Evolutionary conservation across 78 protist species (phyloP).

Genomic region (Bigelowiella natans): DNA sequence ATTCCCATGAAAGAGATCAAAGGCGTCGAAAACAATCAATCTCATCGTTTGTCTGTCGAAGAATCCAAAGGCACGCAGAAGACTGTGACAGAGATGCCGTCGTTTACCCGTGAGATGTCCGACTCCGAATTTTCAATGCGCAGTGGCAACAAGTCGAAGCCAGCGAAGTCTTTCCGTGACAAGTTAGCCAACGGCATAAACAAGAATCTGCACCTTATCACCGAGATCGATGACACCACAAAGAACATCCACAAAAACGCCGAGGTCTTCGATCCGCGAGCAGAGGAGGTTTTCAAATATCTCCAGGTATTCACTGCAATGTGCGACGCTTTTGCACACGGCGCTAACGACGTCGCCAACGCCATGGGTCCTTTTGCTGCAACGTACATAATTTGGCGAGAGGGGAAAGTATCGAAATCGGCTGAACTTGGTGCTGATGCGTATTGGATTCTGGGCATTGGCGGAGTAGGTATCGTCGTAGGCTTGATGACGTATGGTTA

Average conservation of each 20-base stretch:
- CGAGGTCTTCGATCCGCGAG: background rate
- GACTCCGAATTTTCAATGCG: too few species aligned
- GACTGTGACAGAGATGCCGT: too few species aligned
- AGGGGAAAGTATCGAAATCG: background rate
- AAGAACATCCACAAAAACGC: background rate
- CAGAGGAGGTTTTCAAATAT: background rate
- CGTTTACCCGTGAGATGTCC: too few species aligned
- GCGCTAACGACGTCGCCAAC: background rate
- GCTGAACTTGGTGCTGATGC: background rate
- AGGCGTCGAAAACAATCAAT: too few species aligned
- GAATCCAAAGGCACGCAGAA: too few species aligned
- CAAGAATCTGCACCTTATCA: too few species aligned
- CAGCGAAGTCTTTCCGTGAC: too few species aligned
- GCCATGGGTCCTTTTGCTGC: background rate
- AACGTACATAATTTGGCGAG: background rate
- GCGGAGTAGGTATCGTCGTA: background rate
- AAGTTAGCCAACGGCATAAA: too few species aligned
- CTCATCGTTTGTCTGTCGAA: too few species aligned
- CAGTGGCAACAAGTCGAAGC: too few species aligned
- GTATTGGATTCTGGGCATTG: too few species aligned
- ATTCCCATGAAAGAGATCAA: too few species aligned
- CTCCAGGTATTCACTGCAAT: background rate
- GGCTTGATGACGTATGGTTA: constrained; percentile 20
- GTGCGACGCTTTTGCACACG: background rate
- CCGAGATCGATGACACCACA: background rate